phyloP scores from a whole-genome alignment of 179 eudicot genomes.

The Pouteria campechiana region DNA sequence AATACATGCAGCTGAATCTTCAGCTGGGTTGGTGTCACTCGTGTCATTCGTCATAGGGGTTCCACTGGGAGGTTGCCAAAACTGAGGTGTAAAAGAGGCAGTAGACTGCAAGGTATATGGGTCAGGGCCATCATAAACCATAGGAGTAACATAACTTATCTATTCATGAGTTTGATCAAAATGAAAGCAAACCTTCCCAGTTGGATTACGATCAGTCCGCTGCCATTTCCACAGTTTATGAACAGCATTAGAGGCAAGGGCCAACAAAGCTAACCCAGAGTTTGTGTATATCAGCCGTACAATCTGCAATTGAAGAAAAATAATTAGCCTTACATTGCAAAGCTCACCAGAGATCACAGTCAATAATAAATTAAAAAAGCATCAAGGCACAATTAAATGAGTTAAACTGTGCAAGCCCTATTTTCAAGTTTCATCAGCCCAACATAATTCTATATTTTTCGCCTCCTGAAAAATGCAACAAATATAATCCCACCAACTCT shows the following conservation, averaged over 20 bases:
- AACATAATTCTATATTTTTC: too few relatives aligned
- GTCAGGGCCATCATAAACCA: conserved; percentile 4
- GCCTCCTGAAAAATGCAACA: too few relatives aligned
- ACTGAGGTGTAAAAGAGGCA: conserved; percentile 36
- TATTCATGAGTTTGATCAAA: too few relatives aligned
- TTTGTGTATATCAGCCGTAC: conserved; percentile 49
- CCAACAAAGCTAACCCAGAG: conserved; percentile 43
- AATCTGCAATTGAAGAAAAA: conserved; percentile 16
- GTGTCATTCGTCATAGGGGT: conserved; percentile 36
- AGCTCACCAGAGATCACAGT: too few relatives aligned
- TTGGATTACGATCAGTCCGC: conserved; percentile 39
- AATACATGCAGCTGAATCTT: conserved; percentile 41
- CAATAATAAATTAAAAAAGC: too few relatives aligned
- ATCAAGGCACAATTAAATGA: too few relatives aligned
- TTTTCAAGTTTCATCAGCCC: too few relatives aligned
- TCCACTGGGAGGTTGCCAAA: conserved; percentile 51
- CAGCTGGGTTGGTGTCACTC: conserved; percentile 29
- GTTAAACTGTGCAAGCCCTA: too few relatives aligned
- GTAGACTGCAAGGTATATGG: conserved; percentile 24
- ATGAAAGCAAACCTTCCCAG: conserved; percentile 39
- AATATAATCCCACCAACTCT: too few relatives aligned
- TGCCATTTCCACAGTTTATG: conserved; percentile 75
- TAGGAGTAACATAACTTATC: neutral
- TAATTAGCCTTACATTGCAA: too few relatives aligned
- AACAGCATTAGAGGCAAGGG: conserved; percentile 40